Evolutionary conservation across 2,329 filamentous ascomycete species (phyloP).

Genomic region (Hymenoscyphus linearis): DNA sequence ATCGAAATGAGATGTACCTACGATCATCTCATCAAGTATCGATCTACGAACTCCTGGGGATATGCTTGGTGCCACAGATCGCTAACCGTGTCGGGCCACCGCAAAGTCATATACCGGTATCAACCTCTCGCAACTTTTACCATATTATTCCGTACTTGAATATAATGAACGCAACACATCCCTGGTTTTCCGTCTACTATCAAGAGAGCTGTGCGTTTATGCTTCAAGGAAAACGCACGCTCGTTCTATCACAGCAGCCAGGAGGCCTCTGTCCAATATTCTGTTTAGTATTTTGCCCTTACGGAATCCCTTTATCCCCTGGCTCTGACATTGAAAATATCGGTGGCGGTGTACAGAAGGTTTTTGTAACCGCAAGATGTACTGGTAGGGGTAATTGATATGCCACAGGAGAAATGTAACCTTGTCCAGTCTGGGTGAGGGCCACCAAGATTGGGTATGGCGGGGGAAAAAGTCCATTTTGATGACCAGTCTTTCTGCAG

Average conservation of each 20-base stretch:
- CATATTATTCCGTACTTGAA: neutral
- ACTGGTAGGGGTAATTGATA: neutral
- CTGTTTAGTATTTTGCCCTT: too few species aligned
- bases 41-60: neutral
- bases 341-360: conserved; percentile 18
- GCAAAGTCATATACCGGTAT: neutral
- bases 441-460: conserved; percentile 3
- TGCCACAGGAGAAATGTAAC: conserved; percentile 1
- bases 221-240: too few species aligned
- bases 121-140: neutral
- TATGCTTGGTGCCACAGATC: neutral
- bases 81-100: neutral
- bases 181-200: neutral
- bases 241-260: too few species aligned
- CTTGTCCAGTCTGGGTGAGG: neutral
- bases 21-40: neutral
- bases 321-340: conserved; percentile 17
- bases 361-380: conserved; percentile 2
- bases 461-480: conserved; percentile 4
- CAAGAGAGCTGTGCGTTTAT: too few species aligned
- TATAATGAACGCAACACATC: neutral
- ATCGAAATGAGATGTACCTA: neutral
- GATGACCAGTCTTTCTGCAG: conserved; percentile 17
- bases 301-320: conserved; percentile 6
- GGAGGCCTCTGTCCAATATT: too few species aligned